Evolutionary conservation across 306 rosid genomes (phyloP).

Genomic region (Quercus rubra): DNA sequence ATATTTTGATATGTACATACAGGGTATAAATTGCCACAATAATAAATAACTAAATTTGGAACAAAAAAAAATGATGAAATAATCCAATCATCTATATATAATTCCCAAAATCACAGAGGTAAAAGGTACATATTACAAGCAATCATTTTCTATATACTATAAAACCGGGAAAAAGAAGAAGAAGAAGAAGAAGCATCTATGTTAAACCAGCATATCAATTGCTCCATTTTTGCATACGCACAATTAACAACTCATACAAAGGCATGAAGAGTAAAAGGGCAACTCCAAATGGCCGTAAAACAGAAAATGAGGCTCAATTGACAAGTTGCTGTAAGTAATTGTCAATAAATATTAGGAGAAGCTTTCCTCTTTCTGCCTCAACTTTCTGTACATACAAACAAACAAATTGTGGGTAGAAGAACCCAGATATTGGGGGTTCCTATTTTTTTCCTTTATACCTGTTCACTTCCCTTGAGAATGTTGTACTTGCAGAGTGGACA

Average conservation of each 20-base stretch:
- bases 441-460: constrained; percentile 42
- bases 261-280: constrained; percentile 1
- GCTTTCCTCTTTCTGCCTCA: constrained; percentile 32
- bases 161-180: neutral
- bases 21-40: neutral
- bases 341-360: constrained; percentile 22
- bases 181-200: neutral
- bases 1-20: neutral
- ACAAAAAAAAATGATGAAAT: neutral
- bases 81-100: neutral
- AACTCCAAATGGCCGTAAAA: neutral
- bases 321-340: constrained; percentile 24
- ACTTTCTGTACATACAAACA: constrained; percentile 38
- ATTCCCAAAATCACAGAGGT: neutral
- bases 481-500: constrained; percentile 98
- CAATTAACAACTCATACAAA: neutral
- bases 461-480: constrained; percentile 81
- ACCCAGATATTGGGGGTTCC: constrained; percentile 20
- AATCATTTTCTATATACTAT: neutral
- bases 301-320: constrained; percentile 18
- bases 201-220: neutral
- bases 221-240: constrained; percentile 11
- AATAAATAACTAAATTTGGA: neutral
- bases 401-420: constrained; percentile 20
- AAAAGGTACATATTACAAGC: neutral